Conservation (phyloP, 2,329 filamentous ascomycete genomes). For the Teratosphaeriaceae sp. region DNA sequence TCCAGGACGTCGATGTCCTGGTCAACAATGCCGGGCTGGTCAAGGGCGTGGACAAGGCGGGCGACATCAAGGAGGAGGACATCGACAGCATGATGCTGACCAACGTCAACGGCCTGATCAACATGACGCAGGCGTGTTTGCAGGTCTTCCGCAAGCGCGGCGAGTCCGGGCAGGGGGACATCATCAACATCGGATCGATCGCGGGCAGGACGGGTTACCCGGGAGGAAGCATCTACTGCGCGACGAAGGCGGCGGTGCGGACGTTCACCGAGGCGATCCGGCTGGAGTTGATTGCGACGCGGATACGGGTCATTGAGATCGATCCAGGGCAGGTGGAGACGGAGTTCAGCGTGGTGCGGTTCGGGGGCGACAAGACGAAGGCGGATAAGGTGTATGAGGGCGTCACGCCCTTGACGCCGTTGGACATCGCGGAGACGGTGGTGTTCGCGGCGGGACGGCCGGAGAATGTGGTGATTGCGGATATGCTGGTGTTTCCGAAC, state of each 20-base stretch:
- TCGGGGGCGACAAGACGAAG: constrained; percentile 81
- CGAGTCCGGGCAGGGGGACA: constrained; percentile 65
- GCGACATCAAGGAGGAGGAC: constrained; percentile 74
- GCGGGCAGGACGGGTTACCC: constrained; percentile 83
- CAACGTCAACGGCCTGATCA: constrained; percentile 91
- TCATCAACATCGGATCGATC: constrained; percentile 92
- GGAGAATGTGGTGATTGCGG: constrained; percentile 87
- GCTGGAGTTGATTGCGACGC: constrained; percentile 72
- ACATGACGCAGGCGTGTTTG: constrained; percentile 89
- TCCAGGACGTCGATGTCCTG: constrained; percentile 75
- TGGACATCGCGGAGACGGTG: constrained; percentile 85
- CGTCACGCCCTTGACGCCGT: constrained; percentile 75
- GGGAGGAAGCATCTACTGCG: constrained; percentile 87
- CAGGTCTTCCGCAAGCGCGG: constrained; percentile 65
- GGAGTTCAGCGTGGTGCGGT: constrained; percentile 83
- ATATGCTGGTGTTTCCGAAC: constrained; percentile 79
- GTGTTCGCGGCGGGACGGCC: constrained; percentile 78
- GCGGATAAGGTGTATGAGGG: constrained; percentile 86
- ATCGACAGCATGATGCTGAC: constrained; percentile 84
- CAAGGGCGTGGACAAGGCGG: constrained; percentile 78
- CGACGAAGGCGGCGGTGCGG: constrained; percentile 81
- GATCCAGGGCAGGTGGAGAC: constrained; percentile 94
- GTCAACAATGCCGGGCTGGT: constrained; percentile 96
- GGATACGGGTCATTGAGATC: constrained; percentile 78
- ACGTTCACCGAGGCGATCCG: constrained; percentile 77